Evolutionary conservation across 805 yeast genomes (phyloP).

Genomic region (Wickerhamomyces mucosus): DNA sequence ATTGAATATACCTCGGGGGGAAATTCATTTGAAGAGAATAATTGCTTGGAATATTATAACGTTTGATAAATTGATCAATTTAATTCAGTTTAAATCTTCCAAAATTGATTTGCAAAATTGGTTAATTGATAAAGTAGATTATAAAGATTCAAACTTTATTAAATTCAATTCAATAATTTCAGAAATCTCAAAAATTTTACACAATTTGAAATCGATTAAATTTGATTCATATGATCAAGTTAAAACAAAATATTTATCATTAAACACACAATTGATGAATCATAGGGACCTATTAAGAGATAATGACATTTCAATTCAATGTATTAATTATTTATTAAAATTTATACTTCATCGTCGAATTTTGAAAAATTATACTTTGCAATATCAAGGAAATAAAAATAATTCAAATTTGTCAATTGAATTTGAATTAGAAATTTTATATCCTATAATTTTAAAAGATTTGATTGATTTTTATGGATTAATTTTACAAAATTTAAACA

Average conservation of each 20-base stretch:
- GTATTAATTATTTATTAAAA: too few species aligned
- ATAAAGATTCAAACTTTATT: slow-evolving; percentile 8
- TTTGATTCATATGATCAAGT: too few species aligned
- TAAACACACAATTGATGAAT: too few species aligned
- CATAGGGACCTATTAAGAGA: too few species aligned
- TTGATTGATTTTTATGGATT: not conserved
- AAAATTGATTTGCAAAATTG: slow-evolving; percentile 18
- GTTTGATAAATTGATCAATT: slow-evolving; percentile 19
- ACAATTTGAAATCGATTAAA: slow-evolving; percentile 16
- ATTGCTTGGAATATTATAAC: slow-evolving; percentile 18
- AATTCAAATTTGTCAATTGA: too few species aligned
- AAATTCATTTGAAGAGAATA: slow-evolving; percentile 18
- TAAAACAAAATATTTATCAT: too few species aligned
- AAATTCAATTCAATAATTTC: slow-evolving; percentile 4
- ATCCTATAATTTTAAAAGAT: not conserved
- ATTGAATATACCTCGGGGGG: slow-evolving; percentile 21
- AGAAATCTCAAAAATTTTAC: slow-evolving; percentile 7
- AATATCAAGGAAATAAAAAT: too few species aligned
- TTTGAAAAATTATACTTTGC: too few species aligned
- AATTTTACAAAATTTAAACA: not conserved
- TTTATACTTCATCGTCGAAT: too few species aligned
- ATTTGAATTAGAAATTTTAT: too few species aligned
- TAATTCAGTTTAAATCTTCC: slow-evolving; percentile 20
- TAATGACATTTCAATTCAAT: too few species aligned
- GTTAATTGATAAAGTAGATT: slow-evolving; percentile 14